Percentiles rank a stretch among this genome's conserved stretches.
Conservation (phyloP, 2,329 filamentous ascomycete genomes). For the Ascosphaera pollenicola region DNA sequence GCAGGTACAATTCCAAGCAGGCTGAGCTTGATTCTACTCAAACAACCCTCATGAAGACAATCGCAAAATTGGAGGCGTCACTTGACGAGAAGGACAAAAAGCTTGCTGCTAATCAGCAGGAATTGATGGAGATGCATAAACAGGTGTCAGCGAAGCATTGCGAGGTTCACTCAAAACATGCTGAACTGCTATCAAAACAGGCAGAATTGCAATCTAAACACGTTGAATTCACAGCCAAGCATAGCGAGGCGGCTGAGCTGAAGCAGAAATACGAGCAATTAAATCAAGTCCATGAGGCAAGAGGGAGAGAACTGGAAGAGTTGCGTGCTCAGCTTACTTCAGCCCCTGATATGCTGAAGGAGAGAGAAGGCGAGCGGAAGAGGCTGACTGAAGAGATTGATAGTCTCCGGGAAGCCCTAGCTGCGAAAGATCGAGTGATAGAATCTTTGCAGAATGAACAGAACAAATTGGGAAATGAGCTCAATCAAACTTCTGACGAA, state of each 20-base stretch:
- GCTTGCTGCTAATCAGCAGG: slow-evolving; percentile 9
- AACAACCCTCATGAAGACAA: slow-evolving; percentile 14
- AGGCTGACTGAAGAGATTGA: slow-evolving; percentile 7
- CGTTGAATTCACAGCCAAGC: slow-evolving; percentile 4
- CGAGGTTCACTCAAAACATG: slow-evolving; percentile 9
- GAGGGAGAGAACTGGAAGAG: slow-evolving; percentile 5
- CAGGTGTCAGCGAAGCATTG: slow-evolving; percentile 10
- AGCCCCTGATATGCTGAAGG: slow-evolving; percentile 12
- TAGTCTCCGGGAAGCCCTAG: slow-evolving; percentile 4
- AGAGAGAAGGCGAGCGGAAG: slow-evolving; percentile 11
- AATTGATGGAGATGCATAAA: slow-evolving; percentile 10
- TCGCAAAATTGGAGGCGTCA: slow-evolving; percentile 11
- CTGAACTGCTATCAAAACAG: slow-evolving; percentile 6
- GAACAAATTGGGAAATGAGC: slow-evolving; percentile 4
- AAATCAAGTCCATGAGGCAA: slow-evolving; percentile 2
- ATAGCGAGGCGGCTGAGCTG: slow-evolving; percentile 1
- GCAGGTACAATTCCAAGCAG: slow-evolving; percentile 9
- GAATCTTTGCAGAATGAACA: not conserved
- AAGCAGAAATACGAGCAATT: slow-evolving; percentile 1
- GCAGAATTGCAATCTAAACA: slow-evolving; percentile 6
- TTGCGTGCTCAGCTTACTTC: slow-evolving; percentile 5
- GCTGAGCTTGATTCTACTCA: slow-evolving; percentile 13
- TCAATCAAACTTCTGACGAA: slow-evolving; percentile 5
- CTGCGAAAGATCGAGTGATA: slow-evolving; percentile 2
- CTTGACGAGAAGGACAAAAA: slow-evolving; percentile 7